Conservation (phyloP, 1,284 basidiomycete species). For the Ustilago vetiveriae region DNA sequence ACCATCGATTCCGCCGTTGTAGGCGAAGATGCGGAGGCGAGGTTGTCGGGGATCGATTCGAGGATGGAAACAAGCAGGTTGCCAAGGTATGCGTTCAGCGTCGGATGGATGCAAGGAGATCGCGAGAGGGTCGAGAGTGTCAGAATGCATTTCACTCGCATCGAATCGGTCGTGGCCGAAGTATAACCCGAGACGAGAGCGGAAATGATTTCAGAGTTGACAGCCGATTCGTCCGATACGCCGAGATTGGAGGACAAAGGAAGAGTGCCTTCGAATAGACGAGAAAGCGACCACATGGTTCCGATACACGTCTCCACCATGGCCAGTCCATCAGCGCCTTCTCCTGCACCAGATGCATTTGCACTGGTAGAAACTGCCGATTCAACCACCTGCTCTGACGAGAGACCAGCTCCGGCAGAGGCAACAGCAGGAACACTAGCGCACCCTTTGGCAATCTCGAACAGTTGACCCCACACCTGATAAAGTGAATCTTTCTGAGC, state of each 20-base stretch:
- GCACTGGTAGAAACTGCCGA: not conserved
- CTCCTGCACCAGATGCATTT: too few species aligned
- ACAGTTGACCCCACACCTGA: slow-evolving; percentile 15
- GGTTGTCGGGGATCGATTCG: slow-evolving; percentile 34
- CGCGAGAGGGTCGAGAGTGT: slow-evolving; percentile 50
- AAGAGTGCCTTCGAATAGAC: slow-evolving; percentile 49
- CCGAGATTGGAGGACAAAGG: slow-evolving; percentile 9
- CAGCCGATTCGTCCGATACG: slow-evolving; percentile 6
- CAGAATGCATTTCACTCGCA: slow-evolving; percentile 57
- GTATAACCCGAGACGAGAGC: slow-evolving; percentile 49
- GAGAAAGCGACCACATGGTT: slow-evolving; percentile 54
- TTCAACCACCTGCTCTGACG: not conserved
- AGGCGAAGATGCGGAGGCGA: not conserved
- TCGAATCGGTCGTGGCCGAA: slow-evolving; percentile 37
- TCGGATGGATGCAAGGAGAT: not conserved
- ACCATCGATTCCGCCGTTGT: slow-evolving; percentile 77
- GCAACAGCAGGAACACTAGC: slow-evolving; percentile 47
- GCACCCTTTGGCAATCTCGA: slow-evolving; percentile 38
- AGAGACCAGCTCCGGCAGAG: slow-evolving; percentile 2
- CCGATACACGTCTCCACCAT: slow-evolving; percentile 59
- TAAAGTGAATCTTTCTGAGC: not conserved
- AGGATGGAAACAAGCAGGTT: slow-evolving; percentile 41
- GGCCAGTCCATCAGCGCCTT: slow-evolving; percentile 44
- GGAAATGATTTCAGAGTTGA: slow-evolving; percentile 22
- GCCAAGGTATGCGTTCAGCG: slow-evolving; percentile 35